Conservation (phyloP, 1,139 yeast species). For the Suhomyces panamericanus region DNA sequence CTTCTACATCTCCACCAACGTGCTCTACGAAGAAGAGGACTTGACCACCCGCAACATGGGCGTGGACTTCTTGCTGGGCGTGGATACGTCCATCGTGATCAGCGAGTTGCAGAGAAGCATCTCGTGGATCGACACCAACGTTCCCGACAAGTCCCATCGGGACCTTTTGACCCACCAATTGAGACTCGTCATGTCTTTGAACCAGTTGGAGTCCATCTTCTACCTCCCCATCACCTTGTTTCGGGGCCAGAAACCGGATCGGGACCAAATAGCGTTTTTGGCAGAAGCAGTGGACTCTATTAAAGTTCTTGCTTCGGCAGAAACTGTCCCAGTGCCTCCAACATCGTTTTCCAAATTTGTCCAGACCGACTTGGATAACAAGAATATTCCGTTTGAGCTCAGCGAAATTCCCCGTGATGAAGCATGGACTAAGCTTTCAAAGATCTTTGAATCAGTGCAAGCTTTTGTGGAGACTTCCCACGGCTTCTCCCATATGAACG, state of each 20-base stretch:
- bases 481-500: slow-evolving; percentile 28
- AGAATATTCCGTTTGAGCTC: slow-evolving; percentile 55
- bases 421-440: slow-evolving; percentile 33
- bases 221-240: slow-evolving; percentile 25
- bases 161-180: slow-evolving; percentile 27
- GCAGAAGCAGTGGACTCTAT: slow-evolving; percentile 19
- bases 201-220: slow-evolving; percentile 31
- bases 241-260: slow-evolving; percentile 1
- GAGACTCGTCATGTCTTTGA: slow-evolving; percentile 26
- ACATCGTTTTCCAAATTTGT: slow-evolving; percentile 49
- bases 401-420: slow-evolving; percentile 24
- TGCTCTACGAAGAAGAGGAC: slow-evolving; percentile 75
- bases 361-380: slow-evolving; percentile 56
- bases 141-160: background rate
- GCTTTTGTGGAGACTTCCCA: slow-evolving; percentile 24
- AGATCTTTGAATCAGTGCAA: slow-evolving; percentile 37
- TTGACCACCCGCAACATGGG: slow-evolving; percentile 65
- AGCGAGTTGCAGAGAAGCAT: slow-evolving; percentile 18
- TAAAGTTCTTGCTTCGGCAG: slow-evolving; percentile 12
- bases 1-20: slow-evolving; percentile 53
- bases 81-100: slow-evolving; percentile 25
- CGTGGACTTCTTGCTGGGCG: slow-evolving; percentile 33
- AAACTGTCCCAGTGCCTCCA: slow-evolving; percentile 20
- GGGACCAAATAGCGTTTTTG: slow-evolving; percentile 14
- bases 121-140: slow-evolving; percentile 13